Evolutionary conservation across 805 yeast genomes (phyloP), one percentile per base, ranked within the genome.

Genomic region (Candida railenensis): DNA sequence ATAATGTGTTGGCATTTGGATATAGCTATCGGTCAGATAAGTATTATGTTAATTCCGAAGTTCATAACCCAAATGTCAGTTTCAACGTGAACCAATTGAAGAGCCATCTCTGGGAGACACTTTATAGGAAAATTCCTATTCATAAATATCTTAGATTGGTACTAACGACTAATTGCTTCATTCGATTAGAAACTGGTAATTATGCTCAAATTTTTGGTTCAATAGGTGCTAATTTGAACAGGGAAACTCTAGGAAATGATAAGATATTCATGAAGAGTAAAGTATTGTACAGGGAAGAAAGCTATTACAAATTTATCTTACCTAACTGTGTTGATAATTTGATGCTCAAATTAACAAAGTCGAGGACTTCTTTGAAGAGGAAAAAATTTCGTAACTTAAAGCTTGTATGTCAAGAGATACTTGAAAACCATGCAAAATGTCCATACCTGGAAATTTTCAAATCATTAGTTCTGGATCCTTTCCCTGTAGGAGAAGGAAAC

Each of bases 1-100:
- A 58, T 2, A 79, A 80, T 55, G 66, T 67, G 0, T 43, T 83
- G 3, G 50, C 66, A 0, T 53, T 56, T 39, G 87, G 85, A 0
- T 78, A 77, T 49, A 53, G 53, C 3, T 61, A 69, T 40, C 74
- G 73, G 5, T 48, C 65, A 7, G 56, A 66, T 0, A 53, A 60
- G 4, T 56, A 65, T 4, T 47, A 43, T 3, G 51, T 67, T 38
- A 66, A 66, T 39, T 63, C 73, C 32, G 51, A 54, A 1, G 59
- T 65, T 4, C 56, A 63, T 5, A 78, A 73, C 47, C 60, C 65
- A 1, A 49, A 46, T 21, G 55, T 57, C 2, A 63, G 58, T 49
- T 61, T 72, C n/a, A 62, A 63, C 20, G 68, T 70, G 2, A 62
- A 68, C 15, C 44, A 59, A 1, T 50, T 85, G 16, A 81, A 80